These are phyloP conservation scores for Saitozyma sp. DNA, from an alignment of 768 basidiomycete species.

Conservation along the genomic window DNA sequence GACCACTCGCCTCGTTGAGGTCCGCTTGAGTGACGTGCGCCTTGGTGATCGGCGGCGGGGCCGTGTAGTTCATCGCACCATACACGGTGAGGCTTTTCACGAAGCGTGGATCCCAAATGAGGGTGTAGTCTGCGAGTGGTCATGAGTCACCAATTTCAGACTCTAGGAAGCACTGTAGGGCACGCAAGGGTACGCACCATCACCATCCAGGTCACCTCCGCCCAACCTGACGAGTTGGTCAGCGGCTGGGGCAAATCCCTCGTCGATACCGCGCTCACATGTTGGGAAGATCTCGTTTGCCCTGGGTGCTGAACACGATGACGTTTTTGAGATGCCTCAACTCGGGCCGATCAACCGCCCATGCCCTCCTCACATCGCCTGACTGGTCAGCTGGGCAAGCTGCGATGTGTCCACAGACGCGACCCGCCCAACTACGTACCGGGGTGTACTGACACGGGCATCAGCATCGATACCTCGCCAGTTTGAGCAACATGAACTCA, in stretches of 20 bases:
- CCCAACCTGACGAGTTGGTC: slow-evolving; percentile 35
- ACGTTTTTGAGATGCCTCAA: slow-evolving; percentile 50
- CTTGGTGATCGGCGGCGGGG: slow-evolving; percentile 35
- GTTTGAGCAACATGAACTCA: slow-evolving; percentile 16
- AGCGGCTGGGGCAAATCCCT: slow-evolving; percentile 2
- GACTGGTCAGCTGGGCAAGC: too few species aligned
- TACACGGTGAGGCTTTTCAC: slow-evolving; percentile 29
- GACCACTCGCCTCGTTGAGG: slow-evolving; percentile 38
- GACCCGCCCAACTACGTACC: slow-evolving; percentile 7
- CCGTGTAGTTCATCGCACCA: slow-evolving; percentile 46
- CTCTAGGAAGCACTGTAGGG: background rate
- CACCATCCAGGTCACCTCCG: slow-evolving; percentile 51
- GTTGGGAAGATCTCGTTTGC: slow-evolving; percentile 42
- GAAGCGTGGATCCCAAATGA: slow-evolving; percentile 51
- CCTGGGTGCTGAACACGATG: slow-evolving; percentile 48
- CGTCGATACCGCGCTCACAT: slow-evolving; percentile 24
- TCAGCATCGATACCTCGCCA: background rate
- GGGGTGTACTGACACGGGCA: slow-evolving; percentile 15
- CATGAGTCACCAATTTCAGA: background rate
- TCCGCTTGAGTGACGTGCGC: slow-evolving; percentile 35
- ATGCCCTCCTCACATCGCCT: slow-evolving; percentile 41
- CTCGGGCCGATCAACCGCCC: slow-evolving; percentile 44
- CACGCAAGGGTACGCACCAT: slow-evolving; percentile 17
- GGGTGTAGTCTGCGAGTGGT: slow-evolving; percentile 40
- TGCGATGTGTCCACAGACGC: too few species aligned